phyloP scores from a whole-genome alignment of 2,329 filamentous ascomycete species.

The Juglanconis sp. region DNA sequence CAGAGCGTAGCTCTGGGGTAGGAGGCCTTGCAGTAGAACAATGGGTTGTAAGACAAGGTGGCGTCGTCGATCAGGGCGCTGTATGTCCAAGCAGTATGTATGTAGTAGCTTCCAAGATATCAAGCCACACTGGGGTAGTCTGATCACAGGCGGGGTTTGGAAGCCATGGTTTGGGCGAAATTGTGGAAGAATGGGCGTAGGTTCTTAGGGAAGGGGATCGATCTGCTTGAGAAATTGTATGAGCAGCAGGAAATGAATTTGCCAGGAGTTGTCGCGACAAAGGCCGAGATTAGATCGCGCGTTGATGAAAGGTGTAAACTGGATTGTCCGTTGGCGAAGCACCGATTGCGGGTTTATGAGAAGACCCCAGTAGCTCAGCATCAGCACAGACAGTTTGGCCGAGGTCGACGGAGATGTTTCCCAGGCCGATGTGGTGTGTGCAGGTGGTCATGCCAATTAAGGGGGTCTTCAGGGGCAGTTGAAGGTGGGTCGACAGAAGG shows the following conservation, averaged over 20 bases:
- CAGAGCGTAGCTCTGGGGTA: neutral
- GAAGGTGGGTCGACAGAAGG: neutral
- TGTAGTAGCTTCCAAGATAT: slow-evolving; percentile 1
- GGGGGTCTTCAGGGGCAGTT: neutral
- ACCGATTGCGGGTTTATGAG: slow-evolving; percentile 8
- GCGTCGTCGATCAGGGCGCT: neutral
- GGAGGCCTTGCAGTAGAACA: neutral
- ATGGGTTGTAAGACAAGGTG: slow-evolving; percentile 3
- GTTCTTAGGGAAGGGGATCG: neutral
- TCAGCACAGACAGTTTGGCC: neutral
- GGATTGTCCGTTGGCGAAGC: slow-evolving; percentile 5
- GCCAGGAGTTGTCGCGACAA: neutral
- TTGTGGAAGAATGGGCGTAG: neutral
- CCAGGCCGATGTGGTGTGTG: neutral
- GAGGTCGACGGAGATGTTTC: neutral
- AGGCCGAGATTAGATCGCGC: neutral
- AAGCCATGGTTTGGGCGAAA: slow-evolving; percentile 10
- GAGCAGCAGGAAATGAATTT: neutral
- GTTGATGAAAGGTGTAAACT: neutral
- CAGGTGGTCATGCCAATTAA: neutral
- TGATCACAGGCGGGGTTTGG: slow-evolving; percentile 16
- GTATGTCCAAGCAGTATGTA: neutral
- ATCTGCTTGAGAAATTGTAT: neutral
- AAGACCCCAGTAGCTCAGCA: neutral
- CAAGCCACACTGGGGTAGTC: slow-evolving; percentile 4